Evolutionary conservation across 768 basidiomycete species (phyloP), one percentile per base, ranked within the genome.

Genomic region (Tylopilus plumbeoviolaceoides): DNA sequence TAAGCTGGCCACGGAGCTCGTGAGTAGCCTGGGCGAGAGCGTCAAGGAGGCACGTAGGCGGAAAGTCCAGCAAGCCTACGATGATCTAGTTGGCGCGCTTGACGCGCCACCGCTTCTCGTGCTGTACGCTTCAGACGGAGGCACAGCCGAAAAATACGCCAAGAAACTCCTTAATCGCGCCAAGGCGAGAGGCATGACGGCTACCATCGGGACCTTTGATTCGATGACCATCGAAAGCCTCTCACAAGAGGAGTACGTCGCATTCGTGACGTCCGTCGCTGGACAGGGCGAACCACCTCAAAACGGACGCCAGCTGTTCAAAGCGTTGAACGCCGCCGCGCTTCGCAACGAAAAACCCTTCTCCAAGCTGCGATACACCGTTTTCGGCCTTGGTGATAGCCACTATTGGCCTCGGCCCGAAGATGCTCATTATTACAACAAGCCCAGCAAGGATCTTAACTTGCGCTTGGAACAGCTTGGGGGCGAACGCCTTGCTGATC

Each of bases 371-470:
- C 85, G 81, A 64, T 90, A 82, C 70, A 72, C 86, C 48, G 93
- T 98, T 41, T 97, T 98, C 60, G 95, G 78, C 44, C 88, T 99
- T 84, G 97, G 97, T 55, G 97, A 99, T 70, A 95, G 89, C 68
- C 95, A 97, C 72, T 99, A 99, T 74, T 99, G 97, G 97, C 97
- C 97, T 9, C 82, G 97, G 39, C 80, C 89, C 17, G 94, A 98
- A 70, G 97, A 98, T 64, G 87, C 86, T n/a, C 89, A 92, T 62
- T 98, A 95, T 71, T 99, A 98, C 78, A 99, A 98, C 79, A 97
- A 93, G 71, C 85, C 95, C 0, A 81, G 85, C 17, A 95, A 93
- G 71, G 95, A 98, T 56, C 83, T 98, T 47, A 86, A 94, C 71
- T 73, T 78, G 21, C 84, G 85, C 17, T 75, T 98, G 17, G 83